Evolutionary conservation across 2,329 filamentous ascomycete genomes (phyloP), one percentile per base, ranked within the genome.

Genomic region (Scedosporium minutisporum): DNA sequence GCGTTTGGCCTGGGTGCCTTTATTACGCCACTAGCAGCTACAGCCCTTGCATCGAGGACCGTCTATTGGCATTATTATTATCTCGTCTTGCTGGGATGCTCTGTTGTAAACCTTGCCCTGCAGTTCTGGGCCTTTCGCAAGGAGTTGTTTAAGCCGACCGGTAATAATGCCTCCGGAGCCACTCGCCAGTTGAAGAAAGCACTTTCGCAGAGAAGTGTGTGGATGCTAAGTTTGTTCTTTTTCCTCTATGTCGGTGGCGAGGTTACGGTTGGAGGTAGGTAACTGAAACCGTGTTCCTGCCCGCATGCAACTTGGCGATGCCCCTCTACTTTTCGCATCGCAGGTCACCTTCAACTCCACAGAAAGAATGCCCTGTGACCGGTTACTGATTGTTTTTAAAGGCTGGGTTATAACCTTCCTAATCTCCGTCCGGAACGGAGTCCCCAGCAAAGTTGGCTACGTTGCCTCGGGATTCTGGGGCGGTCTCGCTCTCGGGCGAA

Each of bases 331-430:
- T 96, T 16, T 87, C 87, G 16, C 10, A 18, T 33, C 29, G 6
- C 6, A 9, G 5, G 44, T 4, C 44, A n/a, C n/a, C n/a, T 21
- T 7, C 1, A 4, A 48, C 14, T 48, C 14, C 44, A 21, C 44
- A n/a, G 18, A n/a, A 21, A 12, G 6, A 18, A n/a, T 5, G 4
- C 14, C 16, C n/a, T 48, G 18, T 2, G 16, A 7, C 44, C 9
- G 1, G 63, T 90, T 93, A 66, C 44, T 48, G 14, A 48, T 48
- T 10, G 18, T 9, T 9, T 27, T 27, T 16, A 90, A 88, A 0
- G 90, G 91, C 61, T 96, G 91, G 91, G 87, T 93, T 58, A 91
- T 93, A 65, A 91, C 88, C 2, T 96, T 93, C 76, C 77, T 96
- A 46, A 91, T 95, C 73, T 82, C 82, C 59, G 83, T 86, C 65